phyloP scores from a whole-genome alignment of 805 yeast species.

The Dipodascus geniculatus region DNA sequence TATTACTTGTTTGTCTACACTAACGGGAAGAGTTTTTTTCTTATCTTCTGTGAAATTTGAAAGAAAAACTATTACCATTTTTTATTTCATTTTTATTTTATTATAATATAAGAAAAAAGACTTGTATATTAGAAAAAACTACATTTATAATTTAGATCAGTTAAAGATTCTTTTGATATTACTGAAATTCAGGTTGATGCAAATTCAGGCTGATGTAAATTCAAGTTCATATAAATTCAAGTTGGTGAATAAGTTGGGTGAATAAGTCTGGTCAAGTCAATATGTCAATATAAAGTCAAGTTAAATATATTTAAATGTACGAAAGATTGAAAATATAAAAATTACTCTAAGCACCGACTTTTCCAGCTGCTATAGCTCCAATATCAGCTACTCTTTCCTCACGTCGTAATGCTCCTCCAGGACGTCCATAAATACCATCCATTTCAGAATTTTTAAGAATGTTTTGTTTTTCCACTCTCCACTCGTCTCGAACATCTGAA shows the following conservation, averaged over 20 bases:
- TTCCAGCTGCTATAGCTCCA: background rate
- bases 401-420: background rate
- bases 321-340: background rate
- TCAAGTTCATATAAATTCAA: background rate
- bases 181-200: too few relatives aligned
- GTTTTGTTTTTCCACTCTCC: slow-evolving; percentile 61
- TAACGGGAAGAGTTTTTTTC: too few relatives aligned
- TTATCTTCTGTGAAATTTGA: background rate
- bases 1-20: too few relatives aligned
- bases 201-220: background rate
- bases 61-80: background rate
- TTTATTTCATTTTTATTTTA: too few relatives aligned
- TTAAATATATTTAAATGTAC: too few relatives aligned
- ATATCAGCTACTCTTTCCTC: background rate
- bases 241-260: background rate
- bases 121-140: background rate
- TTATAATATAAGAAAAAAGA: background rate
- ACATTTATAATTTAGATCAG: background rate
- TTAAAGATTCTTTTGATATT: too few relatives aligned
- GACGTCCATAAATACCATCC: slow-evolving; percentile 6
- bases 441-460: slow-evolving; percentile 66
- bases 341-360: background rate
- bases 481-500: slow-evolving; percentile 57
- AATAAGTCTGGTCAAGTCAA: too few relatives aligned
- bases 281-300: too few relatives aligned